phyloP scores from a whole-genome alignment of 176 grass and related monocot species.

The Oryza officinalis region DNA sequence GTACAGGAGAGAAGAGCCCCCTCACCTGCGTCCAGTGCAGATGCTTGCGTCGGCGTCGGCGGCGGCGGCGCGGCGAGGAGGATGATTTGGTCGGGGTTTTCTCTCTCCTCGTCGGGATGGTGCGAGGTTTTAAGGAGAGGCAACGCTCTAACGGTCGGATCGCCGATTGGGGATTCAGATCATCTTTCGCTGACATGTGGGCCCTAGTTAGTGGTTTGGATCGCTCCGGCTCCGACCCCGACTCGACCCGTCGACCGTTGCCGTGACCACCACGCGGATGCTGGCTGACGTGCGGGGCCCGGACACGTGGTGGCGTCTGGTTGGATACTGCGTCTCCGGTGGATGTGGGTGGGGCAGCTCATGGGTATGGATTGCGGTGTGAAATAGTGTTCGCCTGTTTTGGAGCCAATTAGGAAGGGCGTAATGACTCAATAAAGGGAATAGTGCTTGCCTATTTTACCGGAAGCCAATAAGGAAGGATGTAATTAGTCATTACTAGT shows the following conservation, averaged over 20 bases:
- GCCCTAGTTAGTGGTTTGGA: not conserved
- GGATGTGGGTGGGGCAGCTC: not conserved
- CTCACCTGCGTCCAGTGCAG: no score
- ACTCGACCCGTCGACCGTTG: not conserved
- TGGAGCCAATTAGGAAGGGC: not conserved
- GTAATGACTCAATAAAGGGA: no score
- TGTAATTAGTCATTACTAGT: no score
- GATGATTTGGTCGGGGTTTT: not conserved
- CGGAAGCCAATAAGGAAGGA: no score
- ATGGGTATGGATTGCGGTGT: not conserved
- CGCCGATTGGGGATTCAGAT: no score
- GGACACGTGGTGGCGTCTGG: not conserved
- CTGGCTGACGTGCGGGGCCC: not conserved
- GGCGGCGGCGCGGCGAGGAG: not conserved
- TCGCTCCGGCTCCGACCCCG: not conserved
- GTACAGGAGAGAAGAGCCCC: not conserved
- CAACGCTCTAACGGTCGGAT: constrained; percentile 45
- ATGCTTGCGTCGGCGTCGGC: not conserved
- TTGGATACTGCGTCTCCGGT: not conserved
- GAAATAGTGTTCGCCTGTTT: not conserved
- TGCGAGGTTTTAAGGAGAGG: not conserved
- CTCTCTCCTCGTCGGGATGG: not conserved
- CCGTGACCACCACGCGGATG: not conserved
- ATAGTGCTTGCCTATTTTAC: no score
- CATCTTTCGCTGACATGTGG: no score